Conservation (phyloP, 257 asterid genomes). For the Scutellaria galericulata region DNA sequence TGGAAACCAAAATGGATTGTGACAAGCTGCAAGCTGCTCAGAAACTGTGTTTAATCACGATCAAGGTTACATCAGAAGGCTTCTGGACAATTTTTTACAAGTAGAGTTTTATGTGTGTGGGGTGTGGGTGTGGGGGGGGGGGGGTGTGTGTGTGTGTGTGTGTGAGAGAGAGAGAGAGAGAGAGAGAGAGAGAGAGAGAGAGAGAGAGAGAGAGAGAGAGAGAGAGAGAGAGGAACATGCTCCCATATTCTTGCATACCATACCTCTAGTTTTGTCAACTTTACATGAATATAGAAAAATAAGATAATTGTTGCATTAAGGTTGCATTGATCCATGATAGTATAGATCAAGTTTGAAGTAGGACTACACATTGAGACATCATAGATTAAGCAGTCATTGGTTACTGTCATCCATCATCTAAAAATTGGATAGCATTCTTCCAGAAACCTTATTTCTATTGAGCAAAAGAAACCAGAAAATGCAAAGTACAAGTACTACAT, state of each 20-base stretch:
- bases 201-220: background rate
- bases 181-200: background rate
- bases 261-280: background rate
- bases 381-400: constrained; percentile 22
- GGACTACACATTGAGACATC: background rate
- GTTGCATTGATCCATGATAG: constrained; percentile 23
- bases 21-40: constrained; percentile 21
- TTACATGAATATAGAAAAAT: background rate
- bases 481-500: background rate
- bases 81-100: background rate
- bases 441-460: background rate
- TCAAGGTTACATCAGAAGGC: constrained; percentile 3
- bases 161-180: background rate
- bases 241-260: background rate
- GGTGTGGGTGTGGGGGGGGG: too few species aligned
- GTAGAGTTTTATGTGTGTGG: background rate
- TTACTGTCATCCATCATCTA: background rate
- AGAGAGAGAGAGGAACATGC: background rate
- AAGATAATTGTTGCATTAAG: constrained; percentile 20
- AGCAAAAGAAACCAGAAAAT: background rate
- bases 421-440: background rate
- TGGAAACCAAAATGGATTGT: constrained; percentile 24
- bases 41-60: constrained; percentile 14
- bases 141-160: too few species aligned
- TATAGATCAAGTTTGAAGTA: background rate